Base-by-base conservation (phyloP, 2,329 filamentous ascomycete species). In the Geosmithia morbida region DNA sequence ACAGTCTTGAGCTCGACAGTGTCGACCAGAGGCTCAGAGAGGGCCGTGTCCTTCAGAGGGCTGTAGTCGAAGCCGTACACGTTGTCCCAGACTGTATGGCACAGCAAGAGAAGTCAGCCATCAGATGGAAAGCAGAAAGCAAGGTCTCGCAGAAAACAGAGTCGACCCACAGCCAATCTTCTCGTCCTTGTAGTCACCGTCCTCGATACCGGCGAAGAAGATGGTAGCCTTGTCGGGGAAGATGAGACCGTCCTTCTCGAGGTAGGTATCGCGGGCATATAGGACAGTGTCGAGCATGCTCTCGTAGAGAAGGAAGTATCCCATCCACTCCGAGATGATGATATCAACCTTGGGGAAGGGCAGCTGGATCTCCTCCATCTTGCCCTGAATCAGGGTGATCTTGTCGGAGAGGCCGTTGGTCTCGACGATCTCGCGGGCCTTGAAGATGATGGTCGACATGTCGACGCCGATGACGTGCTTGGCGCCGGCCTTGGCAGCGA, bases 291-390 rank as follows among this genome's bases (percentile, higher is more conserved):
- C 92, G 61, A 98, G 69, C 92, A 98, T 98, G 78, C 79, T 86
- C 79, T 98, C 92, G 69, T 98, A 98, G 51, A 98, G 81, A 47
- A 98, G 72, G 74, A 97, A 97, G 72, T 98, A 98, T 33, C 92
- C 92, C 92, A 98, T 98, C 92, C 92, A 98, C 74, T 98, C 92
- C 2, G 90, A 97, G 65, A 98, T 94, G 70, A 98, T 98, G 64
- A 98, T 98, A 62, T 98, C 92, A 54, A 98, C 92, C 69, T 97
- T 86, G 60, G 87, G 84, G 68, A 85, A 95, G 18, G 92, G 92
- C 52, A 98, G 74, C 60, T 85, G 74, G 43, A 98, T 88, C 71
- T 98, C 92, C 72, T 98, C 92, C 92, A 98, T 98, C 79, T 98
- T 98, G 65, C 92, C 92, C 72, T 97, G 92, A 53, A 98, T 79